These are phyloP conservation scores for Fusarium marasasianum DNA, from an alignment of 2,329 filamentous ascomycete species.

Conservation along the genomic window DNA sequence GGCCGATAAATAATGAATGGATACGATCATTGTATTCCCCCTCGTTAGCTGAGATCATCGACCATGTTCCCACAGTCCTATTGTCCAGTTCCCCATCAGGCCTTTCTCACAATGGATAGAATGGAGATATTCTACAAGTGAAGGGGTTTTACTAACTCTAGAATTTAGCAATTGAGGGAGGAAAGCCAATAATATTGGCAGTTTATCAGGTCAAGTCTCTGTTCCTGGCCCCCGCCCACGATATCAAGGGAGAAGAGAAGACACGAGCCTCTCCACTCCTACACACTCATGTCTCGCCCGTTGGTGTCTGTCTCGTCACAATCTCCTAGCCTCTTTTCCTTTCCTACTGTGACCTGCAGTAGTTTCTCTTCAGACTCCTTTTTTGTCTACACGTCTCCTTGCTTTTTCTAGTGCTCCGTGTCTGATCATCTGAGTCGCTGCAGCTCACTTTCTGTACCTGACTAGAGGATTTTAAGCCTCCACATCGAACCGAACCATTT, in stretches of 20 bases:
- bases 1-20: constrained; percentile 23
- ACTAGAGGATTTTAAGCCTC: constrained; percentile 9
- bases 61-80: constrained; percentile 23
- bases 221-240: constrained; percentile 4
- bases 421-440: constrained; percentile 33
- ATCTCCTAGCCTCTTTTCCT: constrained; percentile 5
- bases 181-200: constrained; percentile 35
- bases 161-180: constrained; percentile 23
- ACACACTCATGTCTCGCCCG: constrained; percentile 25
- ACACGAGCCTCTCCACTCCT: not conserved
- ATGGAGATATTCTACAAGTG: constrained; percentile 6
- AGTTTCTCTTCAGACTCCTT: constrained; percentile 21
- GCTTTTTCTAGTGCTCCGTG: constrained; percentile 13
- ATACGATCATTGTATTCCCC: constrained; percentile 15
- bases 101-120: constrained; percentile 11
- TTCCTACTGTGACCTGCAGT: not conserved
- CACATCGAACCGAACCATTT: not conserved
- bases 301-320: constrained; percentile 29
- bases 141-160: constrained; percentile 1
- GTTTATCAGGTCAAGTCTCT: constrained; percentile 27
- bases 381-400: constrained; percentile 7
- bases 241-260: constrained; percentile 20
- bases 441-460: constrained; percentile 15
- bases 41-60: constrained; percentile 2
- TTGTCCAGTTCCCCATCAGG: constrained; percentile 7